These are phyloP conservation scores for Cladosporium sp. DNA, from an alignment of 2,329 filamentous ascomycete species.

Conservation along the genomic window DNA sequence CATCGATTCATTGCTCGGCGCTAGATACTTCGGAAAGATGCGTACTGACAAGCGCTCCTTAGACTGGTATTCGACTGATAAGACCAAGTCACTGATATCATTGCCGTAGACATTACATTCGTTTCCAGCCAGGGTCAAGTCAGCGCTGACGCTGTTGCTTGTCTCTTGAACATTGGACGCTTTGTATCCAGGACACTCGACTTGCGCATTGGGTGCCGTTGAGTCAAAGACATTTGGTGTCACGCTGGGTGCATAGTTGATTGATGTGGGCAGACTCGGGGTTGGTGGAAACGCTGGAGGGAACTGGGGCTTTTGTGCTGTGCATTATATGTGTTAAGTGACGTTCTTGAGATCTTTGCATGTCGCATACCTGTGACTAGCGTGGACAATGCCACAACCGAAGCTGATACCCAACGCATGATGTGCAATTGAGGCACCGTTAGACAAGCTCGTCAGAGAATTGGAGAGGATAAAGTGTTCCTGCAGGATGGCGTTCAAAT, in stretches of 20 bases:
- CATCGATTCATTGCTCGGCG: constrained; percentile 21
- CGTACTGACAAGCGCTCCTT: constrained; percentile 22
- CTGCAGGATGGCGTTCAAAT: not conserved
- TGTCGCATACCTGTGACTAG: not conserved
- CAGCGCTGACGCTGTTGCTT: constrained; percentile 23
- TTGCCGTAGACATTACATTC: constrained; percentile 30
- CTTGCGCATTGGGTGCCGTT: constrained; percentile 25
- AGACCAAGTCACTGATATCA: constrained; percentile 24
- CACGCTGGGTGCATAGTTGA: constrained; percentile 23
- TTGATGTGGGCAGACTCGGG: constrained; percentile 20
- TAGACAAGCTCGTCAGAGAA: not conserved
- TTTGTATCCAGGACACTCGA: constrained; percentile 27
- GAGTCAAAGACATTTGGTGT: constrained; percentile 25
- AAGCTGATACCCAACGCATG: not conserved
- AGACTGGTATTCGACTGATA: constrained; percentile 28
- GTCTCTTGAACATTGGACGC: constrained; percentile 26
- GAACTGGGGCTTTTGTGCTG: constrained; percentile 24
- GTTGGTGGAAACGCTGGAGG: constrained; percentile 26
- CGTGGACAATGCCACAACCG: not conserved
- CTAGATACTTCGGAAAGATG: constrained; percentile 23
- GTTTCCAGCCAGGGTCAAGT: constrained; percentile 26
- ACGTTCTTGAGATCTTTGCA: not conserved
- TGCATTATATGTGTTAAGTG: not conserved
- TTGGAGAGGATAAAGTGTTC: not conserved
- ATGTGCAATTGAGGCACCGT: not conserved